A percentile compares a stretch with the other conserved stretches of the same genome.
Evolutionary conservation across 2,329 filamentous ascomycete species (phyloP).

Genomic region (Penicillium sp.): DNA sequence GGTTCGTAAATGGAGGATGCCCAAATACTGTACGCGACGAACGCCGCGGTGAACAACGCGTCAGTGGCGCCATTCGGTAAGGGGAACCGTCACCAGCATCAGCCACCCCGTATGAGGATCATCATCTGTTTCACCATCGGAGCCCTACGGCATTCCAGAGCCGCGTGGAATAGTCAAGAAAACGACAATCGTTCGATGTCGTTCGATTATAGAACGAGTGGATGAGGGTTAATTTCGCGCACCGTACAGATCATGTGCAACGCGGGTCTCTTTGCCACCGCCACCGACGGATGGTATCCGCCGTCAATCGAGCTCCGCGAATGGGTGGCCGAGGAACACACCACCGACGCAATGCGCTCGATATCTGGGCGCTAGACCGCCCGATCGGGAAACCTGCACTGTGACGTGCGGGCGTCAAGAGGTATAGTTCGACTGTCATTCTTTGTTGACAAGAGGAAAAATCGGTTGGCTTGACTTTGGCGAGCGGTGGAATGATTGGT

Average conservation of each 20-base stretch:
- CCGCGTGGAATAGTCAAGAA: not conserved
- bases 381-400: not conserved
- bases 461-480: too few relatives aligned
- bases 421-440: not conserved
- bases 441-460: not conserved
- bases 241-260: not conserved
- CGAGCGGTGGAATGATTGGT: not conserved
- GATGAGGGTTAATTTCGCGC: not conserved
- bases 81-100: not conserved
- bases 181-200: not conserved
- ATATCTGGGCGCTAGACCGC: not conserved
- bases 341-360: not conserved
- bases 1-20: not conserved
- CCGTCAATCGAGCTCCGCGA: not conserved
- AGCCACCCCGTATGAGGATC: not conserved
- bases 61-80: not conserved
- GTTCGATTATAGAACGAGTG: not conserved
- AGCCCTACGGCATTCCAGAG: not conserved
- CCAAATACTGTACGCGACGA: not conserved
- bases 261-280: constrained; percentile 5
- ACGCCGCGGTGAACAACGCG: not conserved
- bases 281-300: constrained; percentile 8
- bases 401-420: not conserved
- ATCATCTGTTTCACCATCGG: not conserved
- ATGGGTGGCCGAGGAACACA: not conserved